Conservation (phyloP, 495 filamentous ascomycete genomes). For the Hypoxylon rickii region DNA sequence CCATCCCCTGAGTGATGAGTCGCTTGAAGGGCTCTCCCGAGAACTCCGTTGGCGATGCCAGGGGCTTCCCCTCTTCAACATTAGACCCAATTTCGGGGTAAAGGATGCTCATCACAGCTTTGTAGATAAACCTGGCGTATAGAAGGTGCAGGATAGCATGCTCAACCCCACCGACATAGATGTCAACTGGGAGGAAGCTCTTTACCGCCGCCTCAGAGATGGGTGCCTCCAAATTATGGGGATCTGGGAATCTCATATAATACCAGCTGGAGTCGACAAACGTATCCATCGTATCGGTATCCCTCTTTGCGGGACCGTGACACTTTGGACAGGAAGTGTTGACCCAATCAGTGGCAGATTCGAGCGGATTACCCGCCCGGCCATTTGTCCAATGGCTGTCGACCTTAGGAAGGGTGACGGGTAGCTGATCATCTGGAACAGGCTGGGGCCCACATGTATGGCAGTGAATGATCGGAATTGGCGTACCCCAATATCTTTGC, state of each 20-base stretch:
- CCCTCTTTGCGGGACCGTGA: constrained; percentile 68
- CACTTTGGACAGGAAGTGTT: constrained; percentile 79
- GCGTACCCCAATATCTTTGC: constrained; percentile 89
- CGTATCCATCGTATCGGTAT: constrained; percentile 95
- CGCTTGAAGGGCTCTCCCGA: constrained; percentile 76
- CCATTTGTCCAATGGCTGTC: constrained; percentile 68
- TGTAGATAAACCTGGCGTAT: constrained; percentile 89
- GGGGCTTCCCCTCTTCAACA: constrained; percentile 44
- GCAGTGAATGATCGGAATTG: constrained; percentile 90
- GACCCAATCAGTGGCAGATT: constrained; percentile 71
- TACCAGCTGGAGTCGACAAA: constrained; percentile 97
- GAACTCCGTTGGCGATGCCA: constrained; percentile 3
- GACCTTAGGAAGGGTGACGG: constrained; percentile 74
- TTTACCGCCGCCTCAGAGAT: constrained; percentile 63
- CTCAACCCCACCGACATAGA: constrained; percentile 87
- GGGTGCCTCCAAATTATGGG: constrained; percentile 62
- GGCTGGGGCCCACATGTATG: constrained; percentile 74
- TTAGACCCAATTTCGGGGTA: constrained; percentile 17
- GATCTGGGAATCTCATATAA: constrained; percentile 76
- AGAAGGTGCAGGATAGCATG: constrained; percentile 92
- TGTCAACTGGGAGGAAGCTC: constrained; percentile 68
- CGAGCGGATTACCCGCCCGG: constrained; percentile 76
- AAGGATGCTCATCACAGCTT: constrained; percentile 68
- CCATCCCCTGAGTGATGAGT: constrained; percentile 89
- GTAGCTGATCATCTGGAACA: constrained; percentile 75